Base-by-base conservation (phyloP, 306 rosid species). In the Ochetophila trinervis region DNA sequence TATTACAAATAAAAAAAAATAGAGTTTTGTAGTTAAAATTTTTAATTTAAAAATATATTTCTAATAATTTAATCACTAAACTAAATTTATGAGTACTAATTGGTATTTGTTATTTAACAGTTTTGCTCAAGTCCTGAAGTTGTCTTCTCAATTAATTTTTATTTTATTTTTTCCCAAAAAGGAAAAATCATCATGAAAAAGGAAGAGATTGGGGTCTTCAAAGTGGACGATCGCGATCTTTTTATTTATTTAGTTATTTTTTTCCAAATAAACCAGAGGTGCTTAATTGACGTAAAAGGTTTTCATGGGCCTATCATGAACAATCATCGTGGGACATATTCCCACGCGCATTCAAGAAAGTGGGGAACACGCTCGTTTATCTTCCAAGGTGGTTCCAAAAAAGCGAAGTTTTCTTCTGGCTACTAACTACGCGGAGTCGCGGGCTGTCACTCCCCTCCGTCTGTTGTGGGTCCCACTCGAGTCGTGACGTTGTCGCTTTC, bases 221-320 rank as follows among this genome's bases (percentile, higher is more conserved):
- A 74, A 76, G 17, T 68, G 73, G n/a, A 24, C 11, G 54, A 54
- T n/a, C 17, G 35, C 0, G 74, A 50, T 58, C 66, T 20, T 21
- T 30, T 58, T 56, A 14, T 14, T 10, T 6, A 24, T 24, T 14
- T 50, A 5, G 7, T 36, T 27, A 15, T 15, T 23, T 37, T 37
- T 37, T 37, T 5, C 44, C 0, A 37, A 37, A 40, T 1, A 12
- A 12, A 40, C 45, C 45, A 9, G 35, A 30, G 18, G 15, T 2
- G 34, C 47, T 22, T 11, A 48, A 6, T 40, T 44, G 54, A 8
- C 7, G 7, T 18, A 49, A n/a, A 64, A 32, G 49, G 13, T 21
- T 56, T 22, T 27, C 2, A 3, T 34, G 59, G 42, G 13, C 45
- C 24, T 6, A 50, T 66, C 77, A 20, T 15, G 54, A 42, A 27